Percentiles rank a stretch among this genome's conserved stretches.
These are phyloP conservation scores for Lachnellula hyalina DNA, from an alignment of 2,329 filamentous ascomycete species.

Conservation along the genomic window DNA sequence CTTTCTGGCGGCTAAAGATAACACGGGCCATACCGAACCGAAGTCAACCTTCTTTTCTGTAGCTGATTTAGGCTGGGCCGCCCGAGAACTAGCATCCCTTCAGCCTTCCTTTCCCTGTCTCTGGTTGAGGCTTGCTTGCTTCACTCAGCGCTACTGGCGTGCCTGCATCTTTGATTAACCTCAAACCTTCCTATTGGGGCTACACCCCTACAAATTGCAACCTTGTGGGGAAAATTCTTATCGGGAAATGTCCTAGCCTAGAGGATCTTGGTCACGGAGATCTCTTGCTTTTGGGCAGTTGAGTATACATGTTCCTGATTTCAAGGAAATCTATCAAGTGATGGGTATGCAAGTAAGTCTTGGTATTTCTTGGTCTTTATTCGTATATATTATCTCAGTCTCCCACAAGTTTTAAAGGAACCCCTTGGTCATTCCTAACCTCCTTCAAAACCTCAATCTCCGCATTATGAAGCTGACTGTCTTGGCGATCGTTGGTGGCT, in stretches of 20 bases:
- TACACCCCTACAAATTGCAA: background rate
- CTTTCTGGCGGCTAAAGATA: no score
- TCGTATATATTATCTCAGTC: background rate
- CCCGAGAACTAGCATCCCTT: no score
- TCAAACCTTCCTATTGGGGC: no score
- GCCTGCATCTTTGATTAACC: no score
- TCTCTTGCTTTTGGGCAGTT: background rate
- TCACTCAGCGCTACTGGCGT: no score
- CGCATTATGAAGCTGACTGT: slow-evolving; percentile 15
- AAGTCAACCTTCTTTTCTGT: no score
- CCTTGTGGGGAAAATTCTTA: background rate
- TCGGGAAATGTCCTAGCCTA: background rate
- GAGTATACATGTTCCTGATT: background rate
- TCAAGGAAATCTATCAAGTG: background rate
- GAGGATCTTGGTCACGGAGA: background rate
- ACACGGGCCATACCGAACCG: no score
- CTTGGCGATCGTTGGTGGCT: slow-evolving; percentile 5
- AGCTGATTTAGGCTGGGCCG: no score
- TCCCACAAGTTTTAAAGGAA: background rate
- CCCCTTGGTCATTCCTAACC: background rate
- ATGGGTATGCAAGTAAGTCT: background rate
- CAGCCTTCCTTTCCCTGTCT: no score
- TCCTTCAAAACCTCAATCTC: background rate
- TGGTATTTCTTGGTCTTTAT: background rate
- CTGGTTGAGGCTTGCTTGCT: no score